These are phyloP conservation scores for Aureobasidium vineae DNA, from an alignment of 2,329 filamentous ascomycete genomes.

Conservation along the genomic window DNA sequence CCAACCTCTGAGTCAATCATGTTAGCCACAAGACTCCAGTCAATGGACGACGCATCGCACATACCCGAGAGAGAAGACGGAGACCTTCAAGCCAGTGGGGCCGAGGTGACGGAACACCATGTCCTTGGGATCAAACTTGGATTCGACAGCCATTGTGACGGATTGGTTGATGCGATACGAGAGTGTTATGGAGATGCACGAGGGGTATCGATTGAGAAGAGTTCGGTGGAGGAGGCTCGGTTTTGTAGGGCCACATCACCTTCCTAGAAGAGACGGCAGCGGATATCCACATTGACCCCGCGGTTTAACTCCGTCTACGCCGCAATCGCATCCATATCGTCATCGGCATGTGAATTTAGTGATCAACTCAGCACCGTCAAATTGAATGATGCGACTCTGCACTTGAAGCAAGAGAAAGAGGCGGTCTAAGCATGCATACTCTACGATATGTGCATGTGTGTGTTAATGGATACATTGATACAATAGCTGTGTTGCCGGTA, in stretches of 20 bases:
- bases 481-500: no score
- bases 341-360: neutral
- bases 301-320: slow-evolving; percentile 9
- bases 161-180: neutral
- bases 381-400: neutral
- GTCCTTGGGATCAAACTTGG: slow-evolving; percentile 52
- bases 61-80: slow-evolving; percentile 9
- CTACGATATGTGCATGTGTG: neutral
- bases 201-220: slow-evolving; percentile 8
- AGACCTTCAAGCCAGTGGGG: slow-evolving; percentile 50
- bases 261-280: slow-evolving; percentile 7
- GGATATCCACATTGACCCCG: slow-evolving; percentile 11
- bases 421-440: no score
- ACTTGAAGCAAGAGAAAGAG: neutral
- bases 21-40: neutral
- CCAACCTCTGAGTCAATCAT: slow-evolving; percentile 35
- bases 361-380: neutral
- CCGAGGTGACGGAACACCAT: slow-evolving; percentile 49
- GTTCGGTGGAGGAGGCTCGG: slow-evolving; percentile 5
- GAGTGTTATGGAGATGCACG: neutral
- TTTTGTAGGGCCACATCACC: slow-evolving; percentile 21
- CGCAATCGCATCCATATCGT: neutral
- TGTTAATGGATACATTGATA: neutral
- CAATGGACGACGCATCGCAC: neutral
- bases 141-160: slow-evolving; percentile 40